Percentiles rank a stretch among this genome's conserved stretches.
Evolutionary conservation across 371 early-diverging fungal genomes (phyloP).

Genomic region (Chytridiales sp.): DNA sequence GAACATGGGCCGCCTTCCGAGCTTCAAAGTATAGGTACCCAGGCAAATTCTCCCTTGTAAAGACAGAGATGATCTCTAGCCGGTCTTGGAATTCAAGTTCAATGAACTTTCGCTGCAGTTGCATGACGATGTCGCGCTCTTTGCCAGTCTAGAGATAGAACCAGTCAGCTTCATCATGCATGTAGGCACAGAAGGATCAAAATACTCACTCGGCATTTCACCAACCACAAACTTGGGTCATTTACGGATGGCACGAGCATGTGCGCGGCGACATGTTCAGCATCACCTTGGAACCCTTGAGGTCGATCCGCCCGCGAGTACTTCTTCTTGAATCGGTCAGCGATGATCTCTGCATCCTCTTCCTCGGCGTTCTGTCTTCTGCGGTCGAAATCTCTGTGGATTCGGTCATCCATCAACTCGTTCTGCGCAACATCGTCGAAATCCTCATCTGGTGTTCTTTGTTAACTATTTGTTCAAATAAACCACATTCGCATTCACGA

Average conservation of each 20-base stretch:
- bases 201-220: constrained; percentile 71
- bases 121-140: constrained; percentile 83
- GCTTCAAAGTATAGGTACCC: constrained; percentile 98
- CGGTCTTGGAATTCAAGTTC: constrained; percentile 62
- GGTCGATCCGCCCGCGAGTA: constrained; percentile 55
- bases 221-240: constrained; percentile 94
- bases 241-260: constrained; percentile 82
- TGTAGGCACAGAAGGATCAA: neutral
- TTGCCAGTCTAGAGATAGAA: constrained; percentile 63
- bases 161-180: neutral
- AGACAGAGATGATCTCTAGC: constrained; percentile 74
- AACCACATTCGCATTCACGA: neutral
- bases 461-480: neutral
- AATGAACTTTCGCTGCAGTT: constrained; percentile 77
- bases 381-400: constrained; percentile 68
- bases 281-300: constrained; percentile 51
- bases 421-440: constrained; percentile 69
- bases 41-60: constrained; percentile 83
- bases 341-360: constrained; percentile 82
- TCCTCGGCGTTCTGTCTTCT: constrained; percentile 65
- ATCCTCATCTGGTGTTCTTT: constrained; percentile 48
- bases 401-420: constrained; percentile 48
- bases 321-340: constrained; percentile 72
- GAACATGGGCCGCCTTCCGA: constrained; percentile 78
- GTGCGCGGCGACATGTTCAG: constrained; percentile 73